Conservation (phyloP, 179 eudicot species). For the Beta macrorhiza region DNA sequence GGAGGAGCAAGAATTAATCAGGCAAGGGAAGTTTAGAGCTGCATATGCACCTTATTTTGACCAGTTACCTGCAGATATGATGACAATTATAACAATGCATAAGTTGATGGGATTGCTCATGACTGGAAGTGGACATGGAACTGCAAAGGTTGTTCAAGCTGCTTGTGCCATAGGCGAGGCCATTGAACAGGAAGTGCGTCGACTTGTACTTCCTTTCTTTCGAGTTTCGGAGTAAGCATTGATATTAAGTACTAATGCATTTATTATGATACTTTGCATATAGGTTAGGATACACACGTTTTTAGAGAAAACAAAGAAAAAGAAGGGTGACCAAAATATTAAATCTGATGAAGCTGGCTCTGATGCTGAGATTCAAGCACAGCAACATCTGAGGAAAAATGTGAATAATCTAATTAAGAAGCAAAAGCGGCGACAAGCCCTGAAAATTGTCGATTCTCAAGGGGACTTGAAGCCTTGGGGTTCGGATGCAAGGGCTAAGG, state of each 20-base stretch:
- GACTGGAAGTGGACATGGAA: constrained; percentile 72
- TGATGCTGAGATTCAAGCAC: constrained; percentile 33
- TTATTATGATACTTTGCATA: constrained; percentile 1
- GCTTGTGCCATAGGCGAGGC: constrained; percentile 86
- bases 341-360: constrained; percentile 42
- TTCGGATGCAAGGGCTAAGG: constrained; percentile 78
- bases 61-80: constrained; percentile 80
- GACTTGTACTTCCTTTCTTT: constrained; percentile 12
- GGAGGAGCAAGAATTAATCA: constrained; percentile 63
- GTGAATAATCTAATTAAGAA: constrained; percentile 72
- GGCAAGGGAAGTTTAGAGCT: constrained; percentile 57
- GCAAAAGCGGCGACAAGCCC: constrained; percentile 69
- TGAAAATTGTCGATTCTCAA: constrained; percentile 49
- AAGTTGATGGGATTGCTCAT: constrained; percentile 80
- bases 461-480: constrained; percentile 71
- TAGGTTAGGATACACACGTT: constrained; percentile 75
- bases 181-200: constrained; percentile 88
- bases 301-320: constrained; percentile 65
- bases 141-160: constrained; percentile 70
- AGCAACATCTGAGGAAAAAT: constrained; percentile 47
- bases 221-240: neutral
- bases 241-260: constrained; percentile 7
- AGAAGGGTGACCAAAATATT: constrained; percentile 37
- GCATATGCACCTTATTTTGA: constrained; percentile 68
- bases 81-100: constrained; percentile 96